Evolutionary conservation across 2,329 filamentous ascomycete genomes (phyloP).

Genomic region (Monosporascus ibericus): DNA sequence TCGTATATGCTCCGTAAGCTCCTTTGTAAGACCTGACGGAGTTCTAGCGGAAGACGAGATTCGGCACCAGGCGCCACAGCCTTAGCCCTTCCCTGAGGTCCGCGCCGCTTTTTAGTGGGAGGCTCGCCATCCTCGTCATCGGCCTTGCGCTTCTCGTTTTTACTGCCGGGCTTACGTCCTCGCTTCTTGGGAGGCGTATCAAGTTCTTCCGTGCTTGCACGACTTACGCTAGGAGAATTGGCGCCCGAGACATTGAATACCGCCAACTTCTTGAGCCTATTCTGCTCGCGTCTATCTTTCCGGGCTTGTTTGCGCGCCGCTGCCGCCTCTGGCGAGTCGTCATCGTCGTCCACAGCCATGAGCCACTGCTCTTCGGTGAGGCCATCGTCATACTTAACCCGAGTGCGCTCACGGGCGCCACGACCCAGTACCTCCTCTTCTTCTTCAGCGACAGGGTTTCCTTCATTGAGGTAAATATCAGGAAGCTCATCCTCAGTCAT

Average conservation of each 20-base stretch:
- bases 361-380: conserved; percentile 99
- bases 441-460: conserved; percentile 73
- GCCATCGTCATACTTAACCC: conserved; percentile 93
- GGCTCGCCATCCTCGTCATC: conserved; percentile 72
- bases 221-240: conserved; percentile 73
- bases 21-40: conserved; percentile 72
- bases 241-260: conserved; percentile 36
- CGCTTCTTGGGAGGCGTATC: conserved; percentile 74
- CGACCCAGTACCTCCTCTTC: conserved; percentile 74
- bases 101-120: conserved; percentile 71
- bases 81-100: conserved; percentile 65
- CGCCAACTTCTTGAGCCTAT: conserved; percentile 58
- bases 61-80: conserved; percentile 34
- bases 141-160: conserved; percentile 83
- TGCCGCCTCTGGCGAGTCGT: conserved; percentile 88
- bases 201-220: conserved; percentile 77
- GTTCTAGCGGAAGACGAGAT: conserved; percentile 54
- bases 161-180: conserved; percentile 69
- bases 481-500: conserved; percentile 85
- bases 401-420: conserved; percentile 89
- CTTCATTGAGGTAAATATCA: conserved; percentile 88
- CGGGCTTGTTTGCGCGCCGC: conserved; percentile 84
- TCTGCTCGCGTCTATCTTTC: conserved; percentile 71
- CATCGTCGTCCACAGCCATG: conserved; percentile 94
- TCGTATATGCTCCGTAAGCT: conserved; percentile 75